Conservation (phyloP, 305 asterid species). For the Fraxinus paxiana region DNA sequence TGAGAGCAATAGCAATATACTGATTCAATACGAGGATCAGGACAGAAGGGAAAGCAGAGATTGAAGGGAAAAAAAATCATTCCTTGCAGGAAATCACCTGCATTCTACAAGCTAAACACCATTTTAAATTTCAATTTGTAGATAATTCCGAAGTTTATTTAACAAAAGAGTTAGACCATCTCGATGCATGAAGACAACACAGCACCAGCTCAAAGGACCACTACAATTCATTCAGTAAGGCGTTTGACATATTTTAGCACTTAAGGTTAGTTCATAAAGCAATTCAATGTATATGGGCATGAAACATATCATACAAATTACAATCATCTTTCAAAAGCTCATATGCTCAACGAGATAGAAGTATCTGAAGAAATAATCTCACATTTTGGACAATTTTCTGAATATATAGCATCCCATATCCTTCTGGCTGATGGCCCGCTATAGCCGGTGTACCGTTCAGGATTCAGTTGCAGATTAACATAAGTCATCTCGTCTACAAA, state of each 20-base stretch:
- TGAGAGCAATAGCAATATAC: not conserved
- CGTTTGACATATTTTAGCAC: constrained; percentile 1
- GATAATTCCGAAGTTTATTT: not conserved
- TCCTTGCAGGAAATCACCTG: not conserved
- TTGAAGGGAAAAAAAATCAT: not conserved
- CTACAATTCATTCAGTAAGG: constrained; percentile 1
- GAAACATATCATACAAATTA: not conserved
- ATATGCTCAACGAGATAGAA: not conserved
- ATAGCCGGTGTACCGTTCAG: constrained; percentile 92
- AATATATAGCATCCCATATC: constrained; percentile 92
- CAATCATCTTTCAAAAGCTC: constrained; percentile 5
- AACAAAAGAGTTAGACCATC: not conserved
- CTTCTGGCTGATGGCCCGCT: constrained; percentile 92
- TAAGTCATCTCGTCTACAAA: constrained; percentile 90
- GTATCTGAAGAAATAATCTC: constrained; percentile 33
- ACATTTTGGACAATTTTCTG: constrained; percentile 94
- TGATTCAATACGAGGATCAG: not conserved
- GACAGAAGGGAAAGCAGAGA: not conserved
- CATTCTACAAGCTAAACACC: not conserved
- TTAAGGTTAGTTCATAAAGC: not conserved
- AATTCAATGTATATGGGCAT: not conserved
- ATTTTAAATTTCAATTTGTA: not conserved
- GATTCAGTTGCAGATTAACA: constrained; percentile 85
- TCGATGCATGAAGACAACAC: not conserved
- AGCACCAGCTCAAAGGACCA: not conserved